Evolutionary conservation across 2,329 filamentous ascomycete genomes (phyloP), one percentile per base, ranked within the genome.

Genomic region (Pleurostoma richardsiae): DNA sequence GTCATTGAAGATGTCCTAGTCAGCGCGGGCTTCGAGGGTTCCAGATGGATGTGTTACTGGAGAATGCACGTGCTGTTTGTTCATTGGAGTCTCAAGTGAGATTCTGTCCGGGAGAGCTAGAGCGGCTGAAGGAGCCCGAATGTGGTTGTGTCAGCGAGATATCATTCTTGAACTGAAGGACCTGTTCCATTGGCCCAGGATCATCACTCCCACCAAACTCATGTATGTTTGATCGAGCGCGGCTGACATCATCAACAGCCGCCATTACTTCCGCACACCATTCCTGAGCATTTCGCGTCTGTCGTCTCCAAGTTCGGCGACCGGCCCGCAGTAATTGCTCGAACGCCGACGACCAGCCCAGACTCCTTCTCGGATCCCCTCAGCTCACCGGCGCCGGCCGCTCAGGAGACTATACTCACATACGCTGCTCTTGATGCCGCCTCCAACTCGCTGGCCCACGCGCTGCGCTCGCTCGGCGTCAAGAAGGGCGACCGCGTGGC

Each of bases 401-500:
- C 56, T 41, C 70, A 83, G 49, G 88, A 94, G 57, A 79, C 77
- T 3, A 74, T 71, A 2, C 71, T 95, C 47, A 92, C 84, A 1
- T 97, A 95, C 64, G 70, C 82, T 43, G 74, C 74, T 5, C 80
- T 99, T 7, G 88, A 97, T 63, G 68, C 75, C 3, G 75, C 81
- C 48, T 95, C 90, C 52, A 92, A 90, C 71, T 73, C 77, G 3
- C 72, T 96, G 6, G 90, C 90, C 1, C 71, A 77, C 43, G 87
- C 88, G 0, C 70, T 96, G 11, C 69, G 77, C 28, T 79, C 79
- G 0, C 69, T 85, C 0, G 90, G 89, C 3, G 87, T 96, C 1
- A 74, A 70, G 50, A 95, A 91, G 59, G 90, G 90, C 4, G 86
- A 95, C 61, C 79, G 90, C 30, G 88, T 97, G 8, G 91, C 88